Base-by-base conservation (phyloP, 768 basidiomycete species). In the Pulveroboletus frians region DNA sequence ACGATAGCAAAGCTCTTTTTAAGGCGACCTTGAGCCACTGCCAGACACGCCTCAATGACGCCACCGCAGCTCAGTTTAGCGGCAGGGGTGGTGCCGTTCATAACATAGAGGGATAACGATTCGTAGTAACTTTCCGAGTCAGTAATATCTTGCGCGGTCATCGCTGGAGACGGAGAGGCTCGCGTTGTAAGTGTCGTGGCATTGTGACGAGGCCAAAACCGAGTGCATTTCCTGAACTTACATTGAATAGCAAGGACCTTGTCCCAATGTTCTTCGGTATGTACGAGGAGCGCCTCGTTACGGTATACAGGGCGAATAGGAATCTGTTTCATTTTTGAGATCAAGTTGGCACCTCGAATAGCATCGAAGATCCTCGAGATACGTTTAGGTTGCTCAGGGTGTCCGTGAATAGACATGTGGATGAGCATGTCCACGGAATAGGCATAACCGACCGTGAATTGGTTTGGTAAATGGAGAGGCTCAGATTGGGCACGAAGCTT, bases 1-100 rank as follows among this genome's bases (percentile, higher is more conserved):
- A 98, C 94, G 53, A 98, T 91, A 2, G 96, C 96, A 64, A 99
- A 87, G 0, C 88, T 77, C 66, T 94, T 97, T 60, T 85, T 77
- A 34, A 97, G 73, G 56, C 84, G 77, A 13, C 84, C 77, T 30
- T 81, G 80, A 29, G 91, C 93, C 39, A 98, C 93, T 4, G 90
- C 83, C 11, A 92, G 73, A 60, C 83, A 79, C 4, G 92, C 88
- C 66, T 96, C 92, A 53, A 98, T 85, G 42, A 94, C 94, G 9
- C 95, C 94, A 2, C 96, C 96, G 59, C 92, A 93, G 55, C 93
- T 95, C 30, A 98, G 70, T 27, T 83, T 77, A 4, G 96, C 93
- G 23, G 90, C 83, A 38, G 80, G 77, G 0, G 94, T 88, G 2
- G 96, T 96, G 29, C 82, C 80, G 37, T 79, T 77, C 73, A 87